Conservation (phyloP, 148 eudicot genomes). For the Nepenthes mirabilis region DNA sequence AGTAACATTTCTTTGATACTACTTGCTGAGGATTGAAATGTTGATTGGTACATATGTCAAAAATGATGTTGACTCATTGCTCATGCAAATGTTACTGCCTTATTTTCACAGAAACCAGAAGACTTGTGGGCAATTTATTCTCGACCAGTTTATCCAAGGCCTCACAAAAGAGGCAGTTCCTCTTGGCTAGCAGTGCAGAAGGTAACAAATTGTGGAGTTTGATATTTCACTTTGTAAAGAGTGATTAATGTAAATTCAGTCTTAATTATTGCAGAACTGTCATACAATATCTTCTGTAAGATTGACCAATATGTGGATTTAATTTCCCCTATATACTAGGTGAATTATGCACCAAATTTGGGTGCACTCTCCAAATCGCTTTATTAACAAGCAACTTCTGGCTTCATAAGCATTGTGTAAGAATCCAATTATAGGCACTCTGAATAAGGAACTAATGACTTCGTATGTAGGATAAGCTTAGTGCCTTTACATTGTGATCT, state of each 20-base stretch:
- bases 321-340: neutral
- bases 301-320: neutral
- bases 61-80: too few relatives aligned
- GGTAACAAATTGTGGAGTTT: slow-evolving; percentile 29
- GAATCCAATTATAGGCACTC: too few relatives aligned
- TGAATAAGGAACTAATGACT: too few relatives aligned
- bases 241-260: neutral
- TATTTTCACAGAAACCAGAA: slow-evolving; percentile 73
- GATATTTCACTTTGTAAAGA: neutral
- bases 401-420: too few relatives aligned
- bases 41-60: too few relatives aligned
- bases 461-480: too few relatives aligned
- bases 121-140: slow-evolving; percentile 96
- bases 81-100: neutral
- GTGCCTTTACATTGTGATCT: too few relatives aligned
- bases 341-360: too few relatives aligned
- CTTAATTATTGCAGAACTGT: neutral
- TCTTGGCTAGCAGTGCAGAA: slow-evolving; percentile 83
- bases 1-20: neutral
- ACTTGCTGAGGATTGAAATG: too few relatives aligned
- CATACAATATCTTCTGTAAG: neutral
- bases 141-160: slow-evolving; percentile 65
- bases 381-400: too few relatives aligned
- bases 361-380: too few relatives aligned
- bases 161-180: slow-evolving; percentile 64